Percentiles rank a stretch among this genome's conserved stretches.
phyloP scores from a whole-genome alignment of 306 rosid species.

The Prunus armeniaca region DNA sequence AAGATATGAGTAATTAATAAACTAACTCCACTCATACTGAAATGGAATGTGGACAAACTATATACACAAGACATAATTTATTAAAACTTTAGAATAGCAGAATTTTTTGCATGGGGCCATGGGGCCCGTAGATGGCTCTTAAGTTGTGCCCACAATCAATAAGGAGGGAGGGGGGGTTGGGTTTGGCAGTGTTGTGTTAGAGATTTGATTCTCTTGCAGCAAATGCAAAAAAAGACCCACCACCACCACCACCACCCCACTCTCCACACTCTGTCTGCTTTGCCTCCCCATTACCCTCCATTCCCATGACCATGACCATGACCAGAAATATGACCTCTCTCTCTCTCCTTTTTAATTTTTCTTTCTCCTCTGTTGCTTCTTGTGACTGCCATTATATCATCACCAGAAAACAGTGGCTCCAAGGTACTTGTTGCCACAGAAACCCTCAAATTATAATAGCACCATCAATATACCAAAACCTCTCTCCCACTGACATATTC shows the following conservation, averaged over 20 bases:
- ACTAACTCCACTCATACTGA: background rate
- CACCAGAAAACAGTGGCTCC: constrained; percentile 10
- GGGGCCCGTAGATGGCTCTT: constrained; percentile 23
- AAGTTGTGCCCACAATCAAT: constrained; percentile 46
- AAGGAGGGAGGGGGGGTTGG: constrained; percentile 22
- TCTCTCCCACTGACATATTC: constrained; percentile 12
- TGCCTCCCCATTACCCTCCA: constrained; percentile 35
- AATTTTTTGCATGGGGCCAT: constrained; percentile 24
- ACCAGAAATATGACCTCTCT: background rate
- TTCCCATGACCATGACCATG: background rate
- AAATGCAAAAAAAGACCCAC: constrained; percentile 38
- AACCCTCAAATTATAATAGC: constrained; percentile 7
- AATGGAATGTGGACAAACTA: constrained; percentile 6
- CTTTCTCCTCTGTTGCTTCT: constrained; percentile 29
- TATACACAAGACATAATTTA: background rate
- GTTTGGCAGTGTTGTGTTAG: constrained; percentile 18
- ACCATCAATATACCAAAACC: constrained; percentile 1
- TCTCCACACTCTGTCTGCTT: constrained; percentile 34
- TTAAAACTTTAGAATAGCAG: background rate
- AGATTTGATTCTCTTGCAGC: constrained; percentile 43
- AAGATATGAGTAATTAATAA: background rate
- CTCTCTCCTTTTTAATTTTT: background rate
- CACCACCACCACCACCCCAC: constrained; percentile 15
- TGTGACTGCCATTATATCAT: constrained; percentile 40
- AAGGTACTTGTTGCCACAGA: background rate